Percentiles rank a stretch among this genome's conserved stretches.
phyloP scores from a whole-genome alignment of 768 basidiomycete species.

The Boletus speciosus region DNA sequence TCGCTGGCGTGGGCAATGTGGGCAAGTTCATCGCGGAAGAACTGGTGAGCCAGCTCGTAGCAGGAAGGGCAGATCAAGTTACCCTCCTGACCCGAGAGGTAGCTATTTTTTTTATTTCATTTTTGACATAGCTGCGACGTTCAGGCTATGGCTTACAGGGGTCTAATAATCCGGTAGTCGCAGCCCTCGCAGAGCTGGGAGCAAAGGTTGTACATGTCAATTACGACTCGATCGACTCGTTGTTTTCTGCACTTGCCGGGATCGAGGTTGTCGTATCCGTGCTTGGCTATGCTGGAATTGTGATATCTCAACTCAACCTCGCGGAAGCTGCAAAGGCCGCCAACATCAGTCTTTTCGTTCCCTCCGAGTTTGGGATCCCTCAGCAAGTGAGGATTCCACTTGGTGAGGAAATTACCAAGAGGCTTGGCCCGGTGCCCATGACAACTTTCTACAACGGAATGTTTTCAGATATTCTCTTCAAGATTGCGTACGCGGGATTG shows the following conservation, averaged over 20 bases:
- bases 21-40: neutral
- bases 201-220: neutral
- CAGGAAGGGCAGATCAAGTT: neutral
- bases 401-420: neutral
- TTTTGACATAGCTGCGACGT: neutral
- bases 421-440: neutral
- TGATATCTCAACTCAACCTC: neutral
- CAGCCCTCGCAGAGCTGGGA: neutral
- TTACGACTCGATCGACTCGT: neutral
- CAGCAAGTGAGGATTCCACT: neutral
- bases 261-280: slow-evolving; percentile 1
- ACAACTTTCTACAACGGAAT: neutral
- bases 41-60: neutral
- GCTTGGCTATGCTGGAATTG: neutral
- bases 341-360: neutral
- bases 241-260: neutral
- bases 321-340: slow-evolving; percentile 1
- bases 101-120: neutral
- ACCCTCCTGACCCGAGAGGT: slow-evolving; percentile 1
- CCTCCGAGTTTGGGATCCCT: neutral
- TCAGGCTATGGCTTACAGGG: neutral
- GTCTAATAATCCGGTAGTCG: neutral
- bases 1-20: slow-evolving; percentile 1
- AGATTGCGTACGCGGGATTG: neutral
- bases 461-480: slow-evolving; percentile 2